These are phyloP conservation scores for Didymella keratinophila DNA, from an alignment of 2,329 filamentous ascomycete genomes.

Conservation along the genomic window DNA sequence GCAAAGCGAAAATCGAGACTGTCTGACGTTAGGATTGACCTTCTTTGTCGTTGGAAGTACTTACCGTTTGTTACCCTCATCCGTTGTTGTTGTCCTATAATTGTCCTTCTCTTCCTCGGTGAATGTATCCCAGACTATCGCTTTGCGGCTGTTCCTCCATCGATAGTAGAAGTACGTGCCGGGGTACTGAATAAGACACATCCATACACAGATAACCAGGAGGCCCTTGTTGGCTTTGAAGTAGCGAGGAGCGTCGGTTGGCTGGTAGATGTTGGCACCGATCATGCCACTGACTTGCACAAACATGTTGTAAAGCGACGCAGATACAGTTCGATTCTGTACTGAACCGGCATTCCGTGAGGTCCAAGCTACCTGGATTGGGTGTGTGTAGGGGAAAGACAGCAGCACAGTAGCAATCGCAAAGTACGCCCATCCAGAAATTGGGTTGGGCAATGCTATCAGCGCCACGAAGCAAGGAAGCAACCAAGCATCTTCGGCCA, in stretches of 20 bases:
- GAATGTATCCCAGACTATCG: conserved; percentile 50
- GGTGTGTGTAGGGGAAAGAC: conserved; percentile 47
- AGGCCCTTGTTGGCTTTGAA: conserved; percentile 36
- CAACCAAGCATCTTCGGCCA: conserved; percentile 25
- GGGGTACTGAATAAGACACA: conserved; percentile 23
- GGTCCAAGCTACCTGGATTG: conserved; percentile 18
- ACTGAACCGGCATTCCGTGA: conserved; percentile 18
- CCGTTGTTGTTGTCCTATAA: conserved; percentile 47
- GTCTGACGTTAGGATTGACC: neutral
- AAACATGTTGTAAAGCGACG: conserved; percentile 59
- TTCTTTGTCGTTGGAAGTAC: neutral
- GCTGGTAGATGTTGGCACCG: conserved; percentile 25
- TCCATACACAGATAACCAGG: conserved; percentile 40
- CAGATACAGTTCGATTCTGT: conserved; percentile 17
- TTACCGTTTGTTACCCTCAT: conserved; percentile 48
- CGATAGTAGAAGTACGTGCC: conserved; percentile 40
- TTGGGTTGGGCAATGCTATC: conserved; percentile 13
- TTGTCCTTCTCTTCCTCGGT: conserved; percentile 43
- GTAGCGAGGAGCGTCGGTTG: conserved; percentile 15
- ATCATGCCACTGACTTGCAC: conserved; percentile 33
- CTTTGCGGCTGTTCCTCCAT: conserved; percentile 35
- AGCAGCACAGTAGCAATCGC: conserved; percentile 55
- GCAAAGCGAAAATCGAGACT: conserved; percentile 14
- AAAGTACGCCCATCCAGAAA: conserved; percentile 58
- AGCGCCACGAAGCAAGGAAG: neutral